These are phyloP conservation scores for Aspergillus luchuensis DNA, from an alignment of 2,329 filamentous ascomycete species.

Conservation along the genomic window DNA sequence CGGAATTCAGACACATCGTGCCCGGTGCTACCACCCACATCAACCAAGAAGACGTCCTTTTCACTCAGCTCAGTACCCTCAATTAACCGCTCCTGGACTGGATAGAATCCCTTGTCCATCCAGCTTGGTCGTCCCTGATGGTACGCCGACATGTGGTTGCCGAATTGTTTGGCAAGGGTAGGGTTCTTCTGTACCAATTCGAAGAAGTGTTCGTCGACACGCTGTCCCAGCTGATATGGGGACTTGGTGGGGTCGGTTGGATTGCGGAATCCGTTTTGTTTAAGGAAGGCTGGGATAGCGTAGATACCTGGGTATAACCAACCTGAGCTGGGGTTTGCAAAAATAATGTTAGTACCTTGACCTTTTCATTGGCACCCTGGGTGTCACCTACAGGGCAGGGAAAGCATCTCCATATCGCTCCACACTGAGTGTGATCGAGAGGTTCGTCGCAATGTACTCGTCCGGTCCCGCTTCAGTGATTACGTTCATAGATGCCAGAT, in stretches of 20 bases:
- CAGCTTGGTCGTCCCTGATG: slow-evolving; percentile 20
- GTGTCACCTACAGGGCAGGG: slow-evolving; percentile 19
- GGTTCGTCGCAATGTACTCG: slow-evolving; percentile 17
- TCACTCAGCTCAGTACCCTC: slow-evolving; percentile 6
- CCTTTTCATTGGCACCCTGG: not conserved
- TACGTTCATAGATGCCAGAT: slow-evolving; percentile 21
- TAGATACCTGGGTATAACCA: slow-evolving; percentile 8
- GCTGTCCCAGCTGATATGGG: slow-evolving; percentile 28
- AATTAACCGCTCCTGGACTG: slow-evolving; percentile 24
- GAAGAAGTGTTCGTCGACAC: slow-evolving; percentile 29
- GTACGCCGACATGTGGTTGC: slow-evolving; percentile 27
- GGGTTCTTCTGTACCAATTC: slow-evolving; percentile 24
- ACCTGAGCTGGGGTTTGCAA: not conserved
- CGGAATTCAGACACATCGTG: slow-evolving; percentile 44
- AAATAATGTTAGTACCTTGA: not conserved
- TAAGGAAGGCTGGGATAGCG: slow-evolving; percentile 18
- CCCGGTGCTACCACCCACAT: slow-evolving; percentile 47
- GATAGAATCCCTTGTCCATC: slow-evolving; percentile 31
- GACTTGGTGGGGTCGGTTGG: slow-evolving; percentile 27
- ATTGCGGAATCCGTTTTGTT: slow-evolving; percentile 27
- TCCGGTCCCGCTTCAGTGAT: slow-evolving; percentile 20
- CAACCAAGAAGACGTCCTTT: slow-evolving; percentile 38
- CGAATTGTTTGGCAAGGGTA: slow-evolving; percentile 21
- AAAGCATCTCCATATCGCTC: slow-evolving; percentile 21
- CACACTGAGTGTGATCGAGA: slow-evolving; percentile 15